Base-by-base conservation (phyloP, 2,329 filamentous ascomycete genomes). In the Ceratocystis harringtonii region DNA sequence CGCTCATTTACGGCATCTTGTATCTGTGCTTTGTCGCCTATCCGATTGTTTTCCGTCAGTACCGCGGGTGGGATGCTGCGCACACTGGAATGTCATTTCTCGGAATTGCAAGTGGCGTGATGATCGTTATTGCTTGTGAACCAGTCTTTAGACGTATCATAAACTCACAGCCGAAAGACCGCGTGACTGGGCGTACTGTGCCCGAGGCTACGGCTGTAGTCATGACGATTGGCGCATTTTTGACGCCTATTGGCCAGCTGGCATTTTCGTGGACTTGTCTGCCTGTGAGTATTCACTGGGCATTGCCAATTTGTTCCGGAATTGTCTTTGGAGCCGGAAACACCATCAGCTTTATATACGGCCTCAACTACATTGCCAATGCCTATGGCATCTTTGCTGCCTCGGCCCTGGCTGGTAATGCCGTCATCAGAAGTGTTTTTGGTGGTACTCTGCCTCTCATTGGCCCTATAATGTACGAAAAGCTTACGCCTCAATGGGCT, bases 1-100 rank as follows among this genome's bases (percentile, higher is more conserved):
- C 88, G 0, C 77, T 95, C 48, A 84, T 95, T 44, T 96, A 96
- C 73, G 89, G 85, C 19, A 90, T 95, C 50, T 78, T 96, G 1
- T 94, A 94, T 71, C 84, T 96, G 41, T 95, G 90, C 75, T 96
- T 96, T 76, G 87, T 95, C 17, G 90, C 89, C 12, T 95, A 95
- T 73, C 91, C 91, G 0, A 87, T 95, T 67, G 87, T 95, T 66
- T 96, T 94, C 75, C 79, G 80, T 10, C 78, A 87, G 50, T 73
- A 81, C 66, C 87, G 92, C 19, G 89, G 89, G 68, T 96, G 91
- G 92, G 80, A 80, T 1, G 78, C 87, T 0, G 86, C 88, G 0
- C 75, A 88, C 44, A 84, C 86, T 0, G 91, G 92, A 0, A 81
- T 96, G 1, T 82, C 90, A 1, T 96, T 95, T 74, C 71, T 86